Conservation (phyloP, 2,329 filamentous ascomycete species). For the Pseudocercospora crystallina region DNA sequence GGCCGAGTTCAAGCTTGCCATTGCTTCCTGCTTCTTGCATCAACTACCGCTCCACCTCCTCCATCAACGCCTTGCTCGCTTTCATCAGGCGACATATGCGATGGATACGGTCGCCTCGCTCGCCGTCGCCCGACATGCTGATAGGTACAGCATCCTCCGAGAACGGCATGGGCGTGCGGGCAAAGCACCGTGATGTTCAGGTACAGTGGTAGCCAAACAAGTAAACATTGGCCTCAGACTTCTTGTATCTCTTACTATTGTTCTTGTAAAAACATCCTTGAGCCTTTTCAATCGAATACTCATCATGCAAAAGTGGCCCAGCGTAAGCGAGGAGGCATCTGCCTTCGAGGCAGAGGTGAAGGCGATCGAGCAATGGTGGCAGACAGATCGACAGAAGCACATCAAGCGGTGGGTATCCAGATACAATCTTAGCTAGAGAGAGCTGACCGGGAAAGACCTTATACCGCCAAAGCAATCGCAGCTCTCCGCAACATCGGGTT, state of each 20-base stretch:
- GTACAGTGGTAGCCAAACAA: neutral
- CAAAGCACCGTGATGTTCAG: neutral
- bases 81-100: too few relatives aligned
- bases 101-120: too few relatives aligned
- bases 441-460: neutral
- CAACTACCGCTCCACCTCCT: too few relatives aligned
- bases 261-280: neutral
- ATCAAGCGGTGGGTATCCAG: constrained; percentile 6
- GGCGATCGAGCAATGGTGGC: constrained; percentile 11
- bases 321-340: neutral
- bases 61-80: too few relatives aligned
- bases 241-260: too few relatives aligned
- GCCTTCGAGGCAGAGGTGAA: constrained; percentile 10
- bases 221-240: neutral
- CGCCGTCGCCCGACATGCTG: neutral
- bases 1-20: too few relatives aligned
- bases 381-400: constrained; percentile 11
- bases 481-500: constrained; percentile 12
- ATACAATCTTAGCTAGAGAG: neutral
- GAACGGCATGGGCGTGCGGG: neutral
- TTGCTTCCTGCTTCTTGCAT: too few relatives aligned
- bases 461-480: constrained; percentile 12
- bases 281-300: too few relatives aligned
- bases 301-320: constrained; percentile 11
- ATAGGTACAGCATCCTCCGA: neutral